These are phyloP conservation scores for Psilocybe tampanensis DNA, from an alignment of 768 basidiomycete genomes.

Conservation along the genomic window DNA sequence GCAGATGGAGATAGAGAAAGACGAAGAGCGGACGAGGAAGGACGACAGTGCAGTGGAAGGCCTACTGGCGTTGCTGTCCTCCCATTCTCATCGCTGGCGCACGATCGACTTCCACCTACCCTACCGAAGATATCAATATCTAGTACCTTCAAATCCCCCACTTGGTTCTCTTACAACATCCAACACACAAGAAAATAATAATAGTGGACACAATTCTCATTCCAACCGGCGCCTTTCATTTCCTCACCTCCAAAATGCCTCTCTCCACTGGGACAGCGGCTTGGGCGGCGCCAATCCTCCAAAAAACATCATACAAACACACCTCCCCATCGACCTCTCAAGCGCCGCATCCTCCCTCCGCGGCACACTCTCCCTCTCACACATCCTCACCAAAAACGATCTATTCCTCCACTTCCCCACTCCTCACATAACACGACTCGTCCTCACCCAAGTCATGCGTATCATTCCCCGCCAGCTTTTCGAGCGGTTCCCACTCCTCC, in stretches of 20 bases:
- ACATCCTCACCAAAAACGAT: background rate
- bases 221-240: background rate
- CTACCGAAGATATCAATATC: background rate
- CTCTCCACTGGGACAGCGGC: background rate
- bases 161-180: background rate
- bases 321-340: too few species aligned
- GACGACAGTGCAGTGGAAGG: background rate
- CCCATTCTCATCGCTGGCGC: constrained; percentile 12
- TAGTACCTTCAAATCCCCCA: background rate
- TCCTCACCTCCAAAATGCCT: background rate
- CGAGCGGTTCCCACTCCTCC: background rate
- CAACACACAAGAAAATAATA: background rate
- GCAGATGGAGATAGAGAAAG: background rate
- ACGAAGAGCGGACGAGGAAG: too few species aligned
- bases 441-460: background rate
- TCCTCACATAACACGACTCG: background rate
- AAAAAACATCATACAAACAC: background rate
- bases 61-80: background rate
- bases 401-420: background rate
- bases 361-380: background rate
- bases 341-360: background rate
- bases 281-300: background rate
- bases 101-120: constrained; percentile 7
- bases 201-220: background rate
- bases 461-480: background rate